Evolutionary conservation across 129 eudicot genomes (phyloP).

Genomic region (Deinandra increscens): DNA sequence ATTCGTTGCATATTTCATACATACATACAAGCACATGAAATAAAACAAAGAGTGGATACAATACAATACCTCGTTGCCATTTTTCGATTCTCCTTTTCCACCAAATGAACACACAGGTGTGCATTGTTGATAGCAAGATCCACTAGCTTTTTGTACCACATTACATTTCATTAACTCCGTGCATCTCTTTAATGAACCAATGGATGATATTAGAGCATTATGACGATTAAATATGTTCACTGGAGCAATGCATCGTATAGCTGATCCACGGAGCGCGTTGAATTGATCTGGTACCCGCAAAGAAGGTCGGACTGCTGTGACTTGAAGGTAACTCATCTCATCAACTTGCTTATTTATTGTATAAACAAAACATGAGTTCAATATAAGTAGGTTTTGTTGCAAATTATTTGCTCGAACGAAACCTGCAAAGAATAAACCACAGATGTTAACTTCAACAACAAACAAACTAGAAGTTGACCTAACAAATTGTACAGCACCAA

Average conservation of each 20-base stretch:
- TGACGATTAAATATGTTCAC: conserved; percentile 21
- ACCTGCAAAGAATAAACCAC: background rate
- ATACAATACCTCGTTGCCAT: conserved; percentile 61
- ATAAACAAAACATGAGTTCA: conserved; percentile 24
- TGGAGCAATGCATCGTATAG: conserved; percentile 20
- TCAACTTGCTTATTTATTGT: conserved; percentile 19
- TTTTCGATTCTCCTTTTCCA: conserved; percentile 51
- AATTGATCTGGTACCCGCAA: conserved; percentile 13
- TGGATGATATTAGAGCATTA: conserved; percentile 12
- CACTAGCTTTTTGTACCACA: conserved; percentile 11
- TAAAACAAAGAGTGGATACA: conserved; percentile 9
- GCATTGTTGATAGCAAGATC: conserved; percentile 35
- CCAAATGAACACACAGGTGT: conserved; percentile 55
- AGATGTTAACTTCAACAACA: background rate
- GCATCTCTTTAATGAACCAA: conserved; percentile 31
- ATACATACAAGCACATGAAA: conserved; percentile 11
- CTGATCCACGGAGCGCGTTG: conserved; percentile 11
- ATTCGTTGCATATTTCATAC: background rate
- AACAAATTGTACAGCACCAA: background rate
- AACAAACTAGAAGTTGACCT: background rate
- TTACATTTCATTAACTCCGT: conserved; percentile 28
- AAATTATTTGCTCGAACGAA: background rate
- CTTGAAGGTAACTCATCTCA: conserved; percentile 47
- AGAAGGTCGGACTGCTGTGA: conserved; percentile 38
- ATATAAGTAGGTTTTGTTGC: background rate